Conservation (phyloP, 208 protist genomes). For the Jaenimonas drosophilae region DNA sequence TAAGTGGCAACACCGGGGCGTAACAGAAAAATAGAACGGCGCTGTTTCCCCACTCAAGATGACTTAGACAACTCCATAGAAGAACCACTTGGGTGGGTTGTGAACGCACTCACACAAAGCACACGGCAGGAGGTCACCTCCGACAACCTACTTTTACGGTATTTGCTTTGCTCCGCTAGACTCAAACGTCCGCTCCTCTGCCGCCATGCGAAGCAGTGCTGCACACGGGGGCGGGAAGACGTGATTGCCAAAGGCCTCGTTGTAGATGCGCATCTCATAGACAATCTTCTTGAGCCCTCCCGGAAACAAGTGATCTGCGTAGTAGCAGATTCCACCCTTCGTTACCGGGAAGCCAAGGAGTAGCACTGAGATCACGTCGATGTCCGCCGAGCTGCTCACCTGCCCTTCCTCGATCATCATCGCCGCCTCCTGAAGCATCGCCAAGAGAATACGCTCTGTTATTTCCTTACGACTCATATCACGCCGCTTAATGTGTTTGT, state of each 20-base stretch:
- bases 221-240: constrained; percentile 46
- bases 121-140: neutral
- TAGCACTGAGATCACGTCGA: constrained; percentile 83
- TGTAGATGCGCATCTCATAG: constrained; percentile 49
- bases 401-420: constrained; percentile 67
- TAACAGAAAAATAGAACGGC: neutral
- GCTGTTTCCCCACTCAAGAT: neutral
- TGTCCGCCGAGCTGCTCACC: constrained; percentile 46
- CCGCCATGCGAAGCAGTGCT: constrained; percentile 33
- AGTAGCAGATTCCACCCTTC: constrained; percentile 71
- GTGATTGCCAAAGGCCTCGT: constrained; percentile 24
- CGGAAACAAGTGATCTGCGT: constrained; percentile 52
- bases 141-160: constrained; percentile 2
- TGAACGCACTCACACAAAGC: neutral
- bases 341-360: constrained; percentile 79
- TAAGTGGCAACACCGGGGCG: no score
- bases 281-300: constrained; percentile 46
- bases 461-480: constrained; percentile 78
- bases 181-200: constrained; percentile 34
- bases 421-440: constrained; percentile 88
- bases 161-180: constrained; percentile 10
- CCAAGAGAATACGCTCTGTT: constrained; percentile 73
- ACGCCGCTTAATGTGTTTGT: constrained; percentile 42
- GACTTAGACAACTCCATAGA: neutral
- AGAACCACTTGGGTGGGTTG: neutral